phyloP scores from a whole-genome alignment of 225 moss, liverwort and hornwort species.

The Neckera pumila region DNA sequence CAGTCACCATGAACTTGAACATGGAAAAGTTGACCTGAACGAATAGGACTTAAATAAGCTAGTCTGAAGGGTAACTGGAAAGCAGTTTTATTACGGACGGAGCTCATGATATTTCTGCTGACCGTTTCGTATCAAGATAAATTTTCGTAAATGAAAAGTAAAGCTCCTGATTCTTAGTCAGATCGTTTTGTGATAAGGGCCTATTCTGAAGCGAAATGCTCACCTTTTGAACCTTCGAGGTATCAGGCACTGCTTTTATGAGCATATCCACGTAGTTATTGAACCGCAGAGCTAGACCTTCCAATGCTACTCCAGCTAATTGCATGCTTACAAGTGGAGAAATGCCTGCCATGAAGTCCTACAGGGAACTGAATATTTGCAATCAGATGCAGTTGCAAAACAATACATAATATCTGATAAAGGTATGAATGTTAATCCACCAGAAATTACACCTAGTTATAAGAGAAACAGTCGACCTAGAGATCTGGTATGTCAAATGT shows the following conservation, averaged over 20 bases:
- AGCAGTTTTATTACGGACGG: background rate
- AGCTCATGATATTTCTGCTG: background rate
- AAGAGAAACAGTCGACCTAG: background rate
- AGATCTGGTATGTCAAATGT: background rate
- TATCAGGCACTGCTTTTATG: slow-evolving; percentile 57
- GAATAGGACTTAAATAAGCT: background rate
- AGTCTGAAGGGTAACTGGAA: background rate
- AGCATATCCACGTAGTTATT: slow-evolving; percentile 55
- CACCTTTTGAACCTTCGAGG: slow-evolving; percentile 23
- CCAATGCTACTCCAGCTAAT: slow-evolving; percentile 60
- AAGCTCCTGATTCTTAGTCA: background rate
- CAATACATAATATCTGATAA: background rate
- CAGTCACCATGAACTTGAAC: background rate
- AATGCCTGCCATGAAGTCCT: slow-evolving; percentile 88
- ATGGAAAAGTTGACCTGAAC: background rate
- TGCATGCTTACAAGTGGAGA: slow-evolving; percentile 82
- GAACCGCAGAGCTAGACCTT: slow-evolving; percentile 56
- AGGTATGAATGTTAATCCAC: background rate
- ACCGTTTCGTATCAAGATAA: background rate
- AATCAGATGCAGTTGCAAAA: slow-evolving; percentile 5
- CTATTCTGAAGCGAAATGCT: background rate
- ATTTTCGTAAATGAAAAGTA: background rate
- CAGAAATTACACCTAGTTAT: background rate
- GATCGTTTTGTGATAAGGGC: background rate
- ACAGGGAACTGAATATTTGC: slow-evolving; percentile 17